phyloP scores from a whole-genome alignment of 345 rosid genomes.

The Acer saccharum region DNA sequence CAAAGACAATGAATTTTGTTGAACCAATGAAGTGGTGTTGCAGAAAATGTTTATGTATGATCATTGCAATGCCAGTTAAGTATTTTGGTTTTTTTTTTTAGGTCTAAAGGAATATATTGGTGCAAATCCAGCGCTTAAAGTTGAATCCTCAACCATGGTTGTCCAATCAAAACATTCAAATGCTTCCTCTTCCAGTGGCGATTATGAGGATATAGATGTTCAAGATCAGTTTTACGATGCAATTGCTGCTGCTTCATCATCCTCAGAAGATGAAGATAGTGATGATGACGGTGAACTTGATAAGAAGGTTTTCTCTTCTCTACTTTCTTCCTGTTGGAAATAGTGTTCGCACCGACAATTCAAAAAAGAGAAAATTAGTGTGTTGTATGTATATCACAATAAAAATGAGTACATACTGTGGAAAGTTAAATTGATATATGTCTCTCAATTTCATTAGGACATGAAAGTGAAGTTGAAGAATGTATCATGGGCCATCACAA shows the following conservation, averaged over 20 bases:
- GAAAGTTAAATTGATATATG: slow-evolving; percentile 27
- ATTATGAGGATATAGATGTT: slow-evolving; percentile 59
- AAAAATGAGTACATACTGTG: neutral
- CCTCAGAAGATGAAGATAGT: slow-evolving; percentile 79
- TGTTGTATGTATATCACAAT: neutral
- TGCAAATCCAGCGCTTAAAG: slow-evolving; percentile 81
- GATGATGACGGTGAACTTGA: slow-evolving; percentile 46
- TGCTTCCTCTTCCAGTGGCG: slow-evolving; percentile 42
- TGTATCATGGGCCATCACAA: slow-evolving; percentile 85
- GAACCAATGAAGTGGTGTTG: neutral
- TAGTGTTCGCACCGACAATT: neutral
- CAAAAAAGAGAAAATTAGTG: neutral
- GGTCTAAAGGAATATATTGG: slow-evolving; percentile 93
- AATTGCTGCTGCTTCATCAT: slow-evolving; percentile 58
- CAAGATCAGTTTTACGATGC: slow-evolving; percentile 97
- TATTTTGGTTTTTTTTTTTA: slow-evolving; percentile 33
- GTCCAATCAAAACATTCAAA: slow-evolving; percentile 57
- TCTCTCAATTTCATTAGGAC: slow-evolving; percentile 43
- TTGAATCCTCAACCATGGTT: slow-evolving; percentile 53
- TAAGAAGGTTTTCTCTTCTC: slow-evolving; percentile 44
- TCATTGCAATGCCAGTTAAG: slow-evolving; percentile 17
- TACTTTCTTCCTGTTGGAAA: slow-evolving; percentile 18
- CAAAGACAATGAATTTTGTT: slow-evolving; percentile 3
- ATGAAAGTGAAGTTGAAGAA: slow-evolving; percentile 74
- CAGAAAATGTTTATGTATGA: slow-evolving; percentile 2